These are phyloP conservation scores for Solanum paucissectum DNA, from an alignment of 257 asterid genomes.

Conservation along the genomic window DNA sequence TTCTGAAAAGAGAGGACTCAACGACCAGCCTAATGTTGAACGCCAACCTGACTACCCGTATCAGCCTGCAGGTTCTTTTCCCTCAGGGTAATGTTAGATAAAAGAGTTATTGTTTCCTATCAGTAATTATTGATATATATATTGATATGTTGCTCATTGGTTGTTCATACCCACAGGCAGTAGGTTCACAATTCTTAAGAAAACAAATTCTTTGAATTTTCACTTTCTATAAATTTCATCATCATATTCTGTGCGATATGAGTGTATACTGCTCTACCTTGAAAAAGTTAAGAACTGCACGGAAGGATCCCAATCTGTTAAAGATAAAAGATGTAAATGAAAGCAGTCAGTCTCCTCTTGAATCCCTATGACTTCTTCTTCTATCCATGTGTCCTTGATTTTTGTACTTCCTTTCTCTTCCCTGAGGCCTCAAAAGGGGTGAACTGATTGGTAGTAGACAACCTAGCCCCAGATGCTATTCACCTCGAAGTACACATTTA, in stretches of 20 bases:
- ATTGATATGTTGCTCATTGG: background rate
- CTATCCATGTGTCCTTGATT: background rate
- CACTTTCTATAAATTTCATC: background rate
- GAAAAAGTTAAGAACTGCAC: background rate
- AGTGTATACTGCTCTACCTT: background rate
- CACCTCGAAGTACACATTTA: background rate
- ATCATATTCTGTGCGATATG: background rate
- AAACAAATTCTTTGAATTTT: background rate
- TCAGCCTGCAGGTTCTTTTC: background rate
- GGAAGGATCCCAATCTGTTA: background rate
- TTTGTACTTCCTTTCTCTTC: background rate
- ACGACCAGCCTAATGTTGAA: background rate
- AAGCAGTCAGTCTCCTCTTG: background rate
- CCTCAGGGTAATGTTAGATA: constrained; percentile 6
- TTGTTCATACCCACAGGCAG: background rate
- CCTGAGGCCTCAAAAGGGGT: background rate
- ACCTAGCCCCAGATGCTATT: background rate
- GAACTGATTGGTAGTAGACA: background rate
- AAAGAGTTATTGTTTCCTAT: background rate
- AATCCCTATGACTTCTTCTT: background rate
- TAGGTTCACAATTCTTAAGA: background rate
- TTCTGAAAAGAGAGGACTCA: background rate
- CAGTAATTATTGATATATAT: background rate
- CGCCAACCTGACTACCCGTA: background rate
- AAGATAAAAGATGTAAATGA: background rate